Conservation (phyloP, 2,329 filamentous ascomycete genomes). For the Hypoxylon sp. region DNA sequence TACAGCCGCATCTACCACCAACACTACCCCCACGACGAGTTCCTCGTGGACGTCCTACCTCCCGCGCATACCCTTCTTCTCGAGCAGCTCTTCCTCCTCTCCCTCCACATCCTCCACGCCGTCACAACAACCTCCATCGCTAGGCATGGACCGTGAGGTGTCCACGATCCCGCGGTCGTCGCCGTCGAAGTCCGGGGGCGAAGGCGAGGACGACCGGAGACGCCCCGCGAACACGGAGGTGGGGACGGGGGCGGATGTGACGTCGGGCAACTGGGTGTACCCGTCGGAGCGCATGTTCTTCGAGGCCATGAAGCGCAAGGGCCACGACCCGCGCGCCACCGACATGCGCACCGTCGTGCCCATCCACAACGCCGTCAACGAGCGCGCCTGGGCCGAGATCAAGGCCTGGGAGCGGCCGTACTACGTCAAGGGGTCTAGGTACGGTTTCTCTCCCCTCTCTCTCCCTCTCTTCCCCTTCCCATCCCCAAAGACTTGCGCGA, state of each 20-base stretch:
- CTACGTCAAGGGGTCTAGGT: conserved; percentile 61
- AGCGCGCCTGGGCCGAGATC: conserved; percentile 94
- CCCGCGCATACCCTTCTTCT: conserved; percentile 53
- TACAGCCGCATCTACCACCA: conserved; percentile 49
- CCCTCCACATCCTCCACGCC: conserved; percentile 26
- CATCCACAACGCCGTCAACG: conserved; percentile 98
- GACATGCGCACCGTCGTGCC: conserved; percentile 95
- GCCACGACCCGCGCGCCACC: conserved; percentile 70
- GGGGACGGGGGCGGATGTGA: conserved; percentile 74
- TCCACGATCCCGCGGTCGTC: conserved; percentile 78
- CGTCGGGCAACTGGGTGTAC: conserved; percentile 93
- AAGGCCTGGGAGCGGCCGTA: conserved; percentile 84
- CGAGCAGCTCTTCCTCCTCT: conserved; percentile 35
- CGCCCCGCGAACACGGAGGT: conserved; percentile 72
- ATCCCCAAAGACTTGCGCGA: neutral
- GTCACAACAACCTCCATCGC: conserved; percentile 38
- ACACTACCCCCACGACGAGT: conserved; percentile 42
- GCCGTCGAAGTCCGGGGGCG: too few species aligned
- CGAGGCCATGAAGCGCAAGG: conserved; percentile 93
- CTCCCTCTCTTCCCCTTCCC: neutral
- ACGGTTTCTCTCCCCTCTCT: conserved; percentile 38
- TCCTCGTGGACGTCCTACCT: conserved; percentile 56
- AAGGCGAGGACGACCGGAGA: too few species aligned
- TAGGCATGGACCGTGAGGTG: conserved; percentile 74
- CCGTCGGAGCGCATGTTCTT: conserved; percentile 98